These are phyloP conservation scores for Eucalyptus victrix DNA, from an alignment of 345 rosid genomes.

Conservation along the genomic window DNA sequence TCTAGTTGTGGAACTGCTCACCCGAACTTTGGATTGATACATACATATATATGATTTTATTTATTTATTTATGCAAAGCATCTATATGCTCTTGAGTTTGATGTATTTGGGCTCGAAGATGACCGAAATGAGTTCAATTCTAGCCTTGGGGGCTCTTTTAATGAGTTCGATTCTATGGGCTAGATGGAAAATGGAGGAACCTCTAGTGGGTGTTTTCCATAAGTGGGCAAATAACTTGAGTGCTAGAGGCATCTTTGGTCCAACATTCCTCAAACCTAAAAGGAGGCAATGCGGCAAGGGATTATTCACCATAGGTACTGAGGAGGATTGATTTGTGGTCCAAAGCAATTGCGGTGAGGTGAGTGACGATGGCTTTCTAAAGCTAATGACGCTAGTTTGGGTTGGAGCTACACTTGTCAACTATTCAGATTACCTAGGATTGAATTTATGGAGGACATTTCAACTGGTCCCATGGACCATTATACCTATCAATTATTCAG, in stretches of 20 bases:
- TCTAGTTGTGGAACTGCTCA: background rate
- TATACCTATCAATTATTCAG: rapidly evolving
- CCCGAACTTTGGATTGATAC: rapidly evolving
- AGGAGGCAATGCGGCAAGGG: background rate
- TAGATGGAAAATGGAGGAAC: background rate
- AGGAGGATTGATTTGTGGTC: background rate
- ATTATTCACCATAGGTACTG: too few relatives aligned
- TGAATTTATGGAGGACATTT: background rate
- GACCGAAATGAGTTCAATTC: background rate
- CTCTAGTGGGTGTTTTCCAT: background rate
- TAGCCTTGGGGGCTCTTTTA: background rate
- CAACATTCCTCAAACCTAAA: background rate
- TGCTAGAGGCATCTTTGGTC: background rate
- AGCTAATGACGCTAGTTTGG: background rate
- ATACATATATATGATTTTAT: too few relatives aligned
- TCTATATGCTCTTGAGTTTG: background rate
- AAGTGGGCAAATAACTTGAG: background rate
- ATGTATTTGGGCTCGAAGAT: background rate
- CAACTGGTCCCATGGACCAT: too few relatives aligned
- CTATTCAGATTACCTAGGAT: background rate
- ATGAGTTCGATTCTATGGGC: background rate
- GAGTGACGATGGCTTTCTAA: background rate
- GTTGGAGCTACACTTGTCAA: background rate
- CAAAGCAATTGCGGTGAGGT: background rate
- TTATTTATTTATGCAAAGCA: background rate